These are phyloP conservation scores for Wallacemonas sp. DNA, from an alignment of 208 protist species.

Conservation along the genomic window DNA sequence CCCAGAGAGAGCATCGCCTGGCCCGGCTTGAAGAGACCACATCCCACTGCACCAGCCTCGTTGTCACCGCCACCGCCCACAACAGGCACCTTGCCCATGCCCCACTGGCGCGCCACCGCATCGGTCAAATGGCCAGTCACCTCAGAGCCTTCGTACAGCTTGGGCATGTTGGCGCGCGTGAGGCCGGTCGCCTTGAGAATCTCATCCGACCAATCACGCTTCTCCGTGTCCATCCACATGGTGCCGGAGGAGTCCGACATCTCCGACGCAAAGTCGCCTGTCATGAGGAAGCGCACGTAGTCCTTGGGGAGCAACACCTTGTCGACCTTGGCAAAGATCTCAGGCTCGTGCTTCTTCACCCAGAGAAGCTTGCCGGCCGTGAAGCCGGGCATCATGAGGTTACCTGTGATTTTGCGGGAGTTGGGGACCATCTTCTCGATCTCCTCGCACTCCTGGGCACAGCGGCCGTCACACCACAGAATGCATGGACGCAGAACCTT, in stretches of 20 bases:
- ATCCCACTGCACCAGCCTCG: conserved; percentile 67
- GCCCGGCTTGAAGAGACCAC: conserved; percentile 60
- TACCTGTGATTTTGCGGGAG: conserved; percentile 64
- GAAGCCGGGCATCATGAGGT: conserved; percentile 86
- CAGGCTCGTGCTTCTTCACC: conserved; percentile 71
- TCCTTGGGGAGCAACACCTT: conserved; percentile 82
- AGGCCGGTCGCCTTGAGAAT: conserved; percentile 66
- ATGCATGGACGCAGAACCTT: conserved; percentile 76
- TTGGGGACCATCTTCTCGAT: conserved; percentile 58
- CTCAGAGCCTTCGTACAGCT: conserved; percentile 66
- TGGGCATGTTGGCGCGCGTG: conserved; percentile 64
- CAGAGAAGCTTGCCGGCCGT: conserved; percentile 78
- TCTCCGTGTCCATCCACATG: conserved; percentile 73
- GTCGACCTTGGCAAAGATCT: conserved; percentile 49
- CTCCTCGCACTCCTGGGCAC: conserved; percentile 62
- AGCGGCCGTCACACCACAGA: conserved; percentile 79
- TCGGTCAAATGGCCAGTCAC: conserved; percentile 48
- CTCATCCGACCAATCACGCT: conserved; percentile 67
- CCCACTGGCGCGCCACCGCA: conserved; percentile 47
- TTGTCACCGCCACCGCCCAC: conserved; percentile 80
- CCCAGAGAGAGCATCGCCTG: conserved; percentile 83
- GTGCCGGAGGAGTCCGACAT: conserved; percentile 75
- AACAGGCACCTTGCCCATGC: conserved; percentile 56
- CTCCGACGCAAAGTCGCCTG: conserved; percentile 63
- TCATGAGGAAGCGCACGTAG: conserved; percentile 71